Percentiles rank a stretch among this genome's conserved stretches.
These are phyloP conservation scores for Pichia sp. DNA, from an alignment of 1,139 yeast genomes.

Conservation along the genomic window DNA sequence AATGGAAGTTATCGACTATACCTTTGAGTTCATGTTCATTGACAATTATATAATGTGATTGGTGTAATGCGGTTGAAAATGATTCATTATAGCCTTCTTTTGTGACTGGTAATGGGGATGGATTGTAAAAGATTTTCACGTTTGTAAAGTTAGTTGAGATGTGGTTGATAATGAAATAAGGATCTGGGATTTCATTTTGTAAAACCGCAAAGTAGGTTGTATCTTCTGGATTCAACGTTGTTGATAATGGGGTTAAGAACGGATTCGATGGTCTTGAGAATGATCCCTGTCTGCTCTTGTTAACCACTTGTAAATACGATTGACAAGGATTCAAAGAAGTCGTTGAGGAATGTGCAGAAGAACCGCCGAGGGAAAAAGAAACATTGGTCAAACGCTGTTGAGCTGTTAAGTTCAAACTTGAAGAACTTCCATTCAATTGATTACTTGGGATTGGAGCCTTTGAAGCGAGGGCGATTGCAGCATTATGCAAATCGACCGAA, in stretches of 20 bases:
- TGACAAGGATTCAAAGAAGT: conserved; percentile 13
- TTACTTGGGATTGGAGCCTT: conserved; percentile 10
- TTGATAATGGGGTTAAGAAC: too few species aligned
- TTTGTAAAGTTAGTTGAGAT: conserved; percentile 44
- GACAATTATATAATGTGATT: conserved; percentile 68
- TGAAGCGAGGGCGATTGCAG: conserved; percentile 12
- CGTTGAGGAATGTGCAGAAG: conserved; percentile 17
- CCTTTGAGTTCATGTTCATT: conserved; percentile 66
- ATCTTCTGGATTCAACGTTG: too few species aligned
- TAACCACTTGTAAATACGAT: conserved; percentile 15
- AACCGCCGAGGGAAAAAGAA: conserved; percentile 18
- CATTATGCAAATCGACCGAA: conserved; percentile 12
- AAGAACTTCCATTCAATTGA: conserved; percentile 19
- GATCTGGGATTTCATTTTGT: conserved; percentile 75
- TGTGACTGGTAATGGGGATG: conserved; percentile 68
- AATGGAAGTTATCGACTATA: conserved; percentile 14
- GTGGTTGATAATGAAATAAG: conserved; percentile 55
- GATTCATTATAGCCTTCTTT: conserved; percentile 3
- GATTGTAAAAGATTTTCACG: conserved; percentile 69
- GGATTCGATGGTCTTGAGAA: too few species aligned
- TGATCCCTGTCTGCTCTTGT: conserved; percentile 30
- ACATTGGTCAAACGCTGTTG: conserved; percentile 18
- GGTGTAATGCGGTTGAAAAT: conserved; percentile 33
- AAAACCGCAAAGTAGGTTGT: conserved; percentile 50
- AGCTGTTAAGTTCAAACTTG: conserved; percentile 16